Conservation (phyloP, 2,329 filamentous ascomycete species). For the Aureobasidium vineae region DNA sequence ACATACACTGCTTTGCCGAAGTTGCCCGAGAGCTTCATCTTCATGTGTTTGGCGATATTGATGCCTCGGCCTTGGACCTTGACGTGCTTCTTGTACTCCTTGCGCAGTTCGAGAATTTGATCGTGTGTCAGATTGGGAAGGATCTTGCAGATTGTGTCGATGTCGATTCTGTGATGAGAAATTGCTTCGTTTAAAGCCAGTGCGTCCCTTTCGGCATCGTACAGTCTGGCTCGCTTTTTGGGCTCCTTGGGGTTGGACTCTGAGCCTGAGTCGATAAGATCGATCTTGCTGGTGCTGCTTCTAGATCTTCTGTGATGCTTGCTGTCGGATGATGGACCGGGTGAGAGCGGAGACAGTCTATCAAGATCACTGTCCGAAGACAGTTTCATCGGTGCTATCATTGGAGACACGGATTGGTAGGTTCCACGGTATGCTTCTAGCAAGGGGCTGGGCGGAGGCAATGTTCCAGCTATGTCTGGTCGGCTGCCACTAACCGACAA, state of each 20-base stretch:
- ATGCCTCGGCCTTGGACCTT: conserved; percentile 79
- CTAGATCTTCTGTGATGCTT: conserved; percentile 19
- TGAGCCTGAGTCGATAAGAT: conserved; percentile 13
- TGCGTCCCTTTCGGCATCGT: conserved; percentile 79
- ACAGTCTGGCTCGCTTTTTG: conserved; percentile 70
- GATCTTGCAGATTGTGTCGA: conserved; percentile 73
- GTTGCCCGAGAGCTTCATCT: conserved; percentile 70
- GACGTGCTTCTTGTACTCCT: conserved; percentile 85
- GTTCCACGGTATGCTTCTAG: conserved; percentile 91
- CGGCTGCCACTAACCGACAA: conserved; percentile 50
- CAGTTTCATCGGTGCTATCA: conserved; percentile 70
- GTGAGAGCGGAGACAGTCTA: conserved; percentile 17
- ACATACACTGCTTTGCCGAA: conserved; percentile 92
- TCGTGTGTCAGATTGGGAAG: conserved; percentile 81
- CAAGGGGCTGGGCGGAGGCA: conserved; percentile 75
- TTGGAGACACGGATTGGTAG: conserved; percentile 90
- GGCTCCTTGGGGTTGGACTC: conserved; percentile 31
- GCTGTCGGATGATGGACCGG: neutral
- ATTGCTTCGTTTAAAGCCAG: conserved; percentile 73
- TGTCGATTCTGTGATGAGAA: conserved; percentile 61
- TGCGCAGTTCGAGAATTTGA: conserved; percentile 80
- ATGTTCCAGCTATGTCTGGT: conserved; percentile 42
- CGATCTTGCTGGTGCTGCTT: neutral
- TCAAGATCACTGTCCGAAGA: conserved; percentile 28
- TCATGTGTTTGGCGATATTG: conserved; percentile 83